These are phyloP conservation scores for Pugionium dolabratum DNA, from an alignment of 345 rosid genomes.

Conservation along the genomic window DNA sequence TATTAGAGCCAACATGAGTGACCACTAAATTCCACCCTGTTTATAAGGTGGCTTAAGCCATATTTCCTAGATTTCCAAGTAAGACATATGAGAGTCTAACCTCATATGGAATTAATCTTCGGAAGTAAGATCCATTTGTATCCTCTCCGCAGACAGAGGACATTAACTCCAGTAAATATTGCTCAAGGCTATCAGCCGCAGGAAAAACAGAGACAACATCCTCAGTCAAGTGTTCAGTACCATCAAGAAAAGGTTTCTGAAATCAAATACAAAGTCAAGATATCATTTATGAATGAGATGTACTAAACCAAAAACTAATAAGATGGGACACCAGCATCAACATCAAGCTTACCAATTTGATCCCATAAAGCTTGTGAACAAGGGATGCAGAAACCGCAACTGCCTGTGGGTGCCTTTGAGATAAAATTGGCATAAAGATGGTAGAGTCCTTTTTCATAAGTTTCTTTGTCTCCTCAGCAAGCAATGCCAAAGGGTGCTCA, in stretches of 20 bases:
- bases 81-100: conserved; percentile 43
- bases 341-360: conserved; percentile 70
- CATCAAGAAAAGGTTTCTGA: conserved; percentile 95
- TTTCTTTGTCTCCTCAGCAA: conserved; percentile 83
- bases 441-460: conserved; percentile 75
- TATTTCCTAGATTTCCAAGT: conserved; percentile 19
- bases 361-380: conserved; percentile 85
- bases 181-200: conserved; percentile 89
- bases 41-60: conserved; percentile 23
- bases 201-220: conserved; percentile 92
- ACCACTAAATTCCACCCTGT: background rate
- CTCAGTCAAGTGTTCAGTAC: conserved; percentile 87
- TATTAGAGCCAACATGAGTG: conserved; percentile 25
- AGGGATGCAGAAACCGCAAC: conserved; percentile 73
- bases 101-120: conserved; percentile 78
- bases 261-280: conserved; percentile 33
- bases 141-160: conserved; percentile 62
- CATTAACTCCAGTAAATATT: conserved; percentile 64
- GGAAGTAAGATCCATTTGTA: conserved; percentile 57
- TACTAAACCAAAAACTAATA: conserved; percentile 20
- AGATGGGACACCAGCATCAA: conserved; percentile 30
- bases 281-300: conserved; percentile 29
- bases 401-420: conserved; percentile 85
- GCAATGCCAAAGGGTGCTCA: conserved; percentile 81
- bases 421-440: conserved; percentile 69